phyloP scores from a whole-genome alignment of 495 filamentous ascomycete genomes.

The Choiromyces venosus region DNA sequence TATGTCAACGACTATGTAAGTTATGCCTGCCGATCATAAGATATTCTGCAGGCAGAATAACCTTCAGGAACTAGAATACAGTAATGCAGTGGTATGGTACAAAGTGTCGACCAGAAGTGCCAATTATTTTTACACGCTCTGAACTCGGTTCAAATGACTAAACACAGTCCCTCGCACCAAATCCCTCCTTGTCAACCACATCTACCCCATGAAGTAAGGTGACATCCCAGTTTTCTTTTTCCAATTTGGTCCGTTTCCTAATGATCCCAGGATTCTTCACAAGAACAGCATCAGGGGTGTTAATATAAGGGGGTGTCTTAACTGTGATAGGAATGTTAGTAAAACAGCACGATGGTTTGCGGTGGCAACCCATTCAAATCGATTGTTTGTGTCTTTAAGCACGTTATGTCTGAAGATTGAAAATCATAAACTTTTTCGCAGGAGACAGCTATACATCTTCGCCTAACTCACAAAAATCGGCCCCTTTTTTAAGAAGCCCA shows the following conservation, averaged over 20 bases:
- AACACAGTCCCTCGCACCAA: not conserved
- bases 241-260: not conserved
- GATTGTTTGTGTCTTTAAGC: not conserved
- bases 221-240: not conserved
- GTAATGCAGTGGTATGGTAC: not conserved
- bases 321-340: not conserved
- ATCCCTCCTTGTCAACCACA: not conserved
- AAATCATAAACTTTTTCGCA: not conserved
- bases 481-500: slow-evolving; percentile 2
- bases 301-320: not conserved
- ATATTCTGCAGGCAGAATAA: not conserved
- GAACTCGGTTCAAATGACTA: not conserved
- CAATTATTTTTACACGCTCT: not conserved
- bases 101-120: not conserved
- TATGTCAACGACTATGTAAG: no score
- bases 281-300: not conserved
- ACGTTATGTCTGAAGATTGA: not conserved
- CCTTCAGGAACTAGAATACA: not conserved
- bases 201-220: not conserved
- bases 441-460: not conserved
- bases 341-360: not conserved
- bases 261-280: not conserved
- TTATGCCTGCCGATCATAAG: not conserved
- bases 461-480: not conserved
- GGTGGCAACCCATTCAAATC: not conserved